Evolutionary conservation across 768 basidiomycete genomes (phyloP).

Genomic region (Calocybe gangraenosa): DNA sequence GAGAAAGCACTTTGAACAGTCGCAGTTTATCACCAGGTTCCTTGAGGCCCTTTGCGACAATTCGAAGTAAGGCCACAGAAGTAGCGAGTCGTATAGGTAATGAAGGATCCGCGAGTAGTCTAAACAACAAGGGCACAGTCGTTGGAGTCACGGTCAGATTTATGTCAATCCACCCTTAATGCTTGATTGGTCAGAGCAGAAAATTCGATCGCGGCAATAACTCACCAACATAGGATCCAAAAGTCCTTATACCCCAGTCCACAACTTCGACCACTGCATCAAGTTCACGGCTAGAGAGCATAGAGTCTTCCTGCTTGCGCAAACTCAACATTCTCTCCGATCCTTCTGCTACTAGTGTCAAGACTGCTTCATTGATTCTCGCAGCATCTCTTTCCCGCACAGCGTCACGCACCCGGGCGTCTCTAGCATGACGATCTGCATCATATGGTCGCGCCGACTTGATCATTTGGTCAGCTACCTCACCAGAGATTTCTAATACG

Average conservation of each 20-base stretch:
- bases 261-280: conserved; percentile 71
- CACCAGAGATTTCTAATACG: conserved; percentile 91
- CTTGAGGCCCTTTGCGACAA: conserved; percentile 91
- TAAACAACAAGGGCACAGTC: conserved; percentile 82
- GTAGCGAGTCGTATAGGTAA: conserved; percentile 81
- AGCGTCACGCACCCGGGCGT: conserved; percentile 82
- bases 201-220: conserved; percentile 15
- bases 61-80: conserved; percentile 72
- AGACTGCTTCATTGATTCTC: conserved; percentile 79
- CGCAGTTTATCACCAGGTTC: conserved; percentile 87
- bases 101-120: conserved; percentile 72
- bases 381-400: conserved; percentile 88
- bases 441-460: conserved; percentile 80
- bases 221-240: conserved; percentile 92
- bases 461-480: conserved; percentile 94
- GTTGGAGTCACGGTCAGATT: conserved; percentile 90
- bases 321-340: conserved; percentile 52
- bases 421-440: conserved; percentile 69
- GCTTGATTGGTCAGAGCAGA: not conserved
- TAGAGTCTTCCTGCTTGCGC: conserved; percentile 40
- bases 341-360: conserved; percentile 76
- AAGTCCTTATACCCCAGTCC: conserved; percentile 89
- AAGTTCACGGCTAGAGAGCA: conserved; percentile 46
- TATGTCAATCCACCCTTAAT: conserved; percentile 94
- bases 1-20: conserved; percentile 82